phyloP scores from a whole-genome alignment of 257 asterid species.

The Plantago major region DNA sequence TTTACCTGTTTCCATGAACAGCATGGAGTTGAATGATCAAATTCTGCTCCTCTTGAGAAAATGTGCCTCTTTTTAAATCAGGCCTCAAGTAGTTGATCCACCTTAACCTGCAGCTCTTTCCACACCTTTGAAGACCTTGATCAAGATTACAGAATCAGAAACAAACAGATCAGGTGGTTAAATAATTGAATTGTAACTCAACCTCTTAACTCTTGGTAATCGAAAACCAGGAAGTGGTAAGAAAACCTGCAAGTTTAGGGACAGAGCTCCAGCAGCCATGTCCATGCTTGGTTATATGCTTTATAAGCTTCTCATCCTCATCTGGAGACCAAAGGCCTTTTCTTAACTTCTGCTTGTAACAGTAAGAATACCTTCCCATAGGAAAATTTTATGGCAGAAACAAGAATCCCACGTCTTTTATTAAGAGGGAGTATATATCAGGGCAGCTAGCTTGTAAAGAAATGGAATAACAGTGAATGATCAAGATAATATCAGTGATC shows the following conservation, averaged over 20 bases:
- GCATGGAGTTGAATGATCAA: slow-evolving; percentile 74
- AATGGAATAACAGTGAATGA: slow-evolving; percentile 4
- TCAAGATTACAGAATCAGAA: neutral
- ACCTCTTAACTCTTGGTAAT: neutral
- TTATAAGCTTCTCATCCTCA: slow-evolving; percentile 78
- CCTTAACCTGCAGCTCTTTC: slow-evolving; percentile 79
- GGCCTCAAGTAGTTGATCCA: slow-evolving; percentile 92
- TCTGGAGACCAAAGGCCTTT: slow-evolving; percentile 96
- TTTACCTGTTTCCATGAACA: slow-evolving; percentile 75
- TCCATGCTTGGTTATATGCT: slow-evolving; percentile 62
- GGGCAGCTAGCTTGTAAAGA: slow-evolving; percentile 9
- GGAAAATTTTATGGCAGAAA: slow-evolving; percentile 9
- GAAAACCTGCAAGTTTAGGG: slow-evolving; percentile 73
- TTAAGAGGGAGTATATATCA: slow-evolving; percentile 5
- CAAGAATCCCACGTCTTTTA: neutral
- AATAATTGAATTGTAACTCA: neutral
- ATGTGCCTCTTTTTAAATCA: slow-evolving; percentile 81
- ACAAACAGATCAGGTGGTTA: neutral
- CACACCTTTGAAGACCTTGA: slow-evolving; percentile 74
- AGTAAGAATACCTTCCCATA: slow-evolving; percentile 88
- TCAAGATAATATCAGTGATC: slow-evolving; percentile 8
- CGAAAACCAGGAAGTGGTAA: neutral
- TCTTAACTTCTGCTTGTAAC: slow-evolving; percentile 75
- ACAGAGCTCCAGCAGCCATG: slow-evolving; percentile 97
- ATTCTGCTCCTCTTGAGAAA: slow-evolving; percentile 70